phyloP scores from a whole-genome alignment of 2,329 filamentous ascomycete species.

The Akanthomyces lecanii region DNA sequence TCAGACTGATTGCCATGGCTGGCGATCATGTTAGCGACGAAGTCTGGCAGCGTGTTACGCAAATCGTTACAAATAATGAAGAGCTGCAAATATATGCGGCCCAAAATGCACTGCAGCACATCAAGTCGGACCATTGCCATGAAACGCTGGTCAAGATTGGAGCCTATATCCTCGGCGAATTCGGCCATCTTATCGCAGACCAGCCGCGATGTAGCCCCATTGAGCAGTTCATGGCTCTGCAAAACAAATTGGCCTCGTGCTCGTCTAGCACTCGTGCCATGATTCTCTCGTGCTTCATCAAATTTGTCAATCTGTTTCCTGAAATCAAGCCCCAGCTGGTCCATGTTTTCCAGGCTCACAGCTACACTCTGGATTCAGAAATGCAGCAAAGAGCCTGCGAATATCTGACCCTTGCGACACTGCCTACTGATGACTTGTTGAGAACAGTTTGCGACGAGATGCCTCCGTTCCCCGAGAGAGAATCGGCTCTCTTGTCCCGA shows the following conservation, averaged over 20 bases:
- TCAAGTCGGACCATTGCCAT: conserved; percentile 90
- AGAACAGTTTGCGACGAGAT: conserved; percentile 97
- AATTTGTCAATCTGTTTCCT: conserved; percentile 96
- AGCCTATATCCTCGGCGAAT: conserved; percentile 92
- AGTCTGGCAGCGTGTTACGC: conserved; percentile 97
- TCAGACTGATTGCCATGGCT: conserved; percentile 91
- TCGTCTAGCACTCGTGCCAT: conserved; percentile 89
- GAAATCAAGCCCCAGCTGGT: conserved; percentile 96
- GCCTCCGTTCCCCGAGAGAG: conserved; percentile 93
- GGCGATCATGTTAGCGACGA: conserved; percentile 98
- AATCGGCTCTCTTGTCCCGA: conserved; percentile 85
- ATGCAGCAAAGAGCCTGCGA: conserved; percentile 95
- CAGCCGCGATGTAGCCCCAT: conserved; percentile 90
- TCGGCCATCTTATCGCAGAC: conserved; percentile 93
- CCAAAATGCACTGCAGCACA: conserved; percentile 85
- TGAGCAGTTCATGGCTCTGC: conserved; percentile 90
- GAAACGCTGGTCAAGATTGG: conserved; percentile 98
- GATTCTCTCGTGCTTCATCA: conserved; percentile 92
- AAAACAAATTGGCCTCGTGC: conserved; percentile 82
- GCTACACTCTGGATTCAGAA: conserved; percentile 90
- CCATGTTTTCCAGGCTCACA: conserved; percentile 86
- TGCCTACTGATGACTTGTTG: conserved; percentile 85
- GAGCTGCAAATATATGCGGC: conserved; percentile 95
- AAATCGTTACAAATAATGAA: conserved; percentile 99
- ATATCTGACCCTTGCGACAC: conserved; percentile 78